These are phyloP conservation scores for Musa itinerans DNA, from an alignment of 176 grass and related monocot species.

Conservation along the genomic window DNA sequence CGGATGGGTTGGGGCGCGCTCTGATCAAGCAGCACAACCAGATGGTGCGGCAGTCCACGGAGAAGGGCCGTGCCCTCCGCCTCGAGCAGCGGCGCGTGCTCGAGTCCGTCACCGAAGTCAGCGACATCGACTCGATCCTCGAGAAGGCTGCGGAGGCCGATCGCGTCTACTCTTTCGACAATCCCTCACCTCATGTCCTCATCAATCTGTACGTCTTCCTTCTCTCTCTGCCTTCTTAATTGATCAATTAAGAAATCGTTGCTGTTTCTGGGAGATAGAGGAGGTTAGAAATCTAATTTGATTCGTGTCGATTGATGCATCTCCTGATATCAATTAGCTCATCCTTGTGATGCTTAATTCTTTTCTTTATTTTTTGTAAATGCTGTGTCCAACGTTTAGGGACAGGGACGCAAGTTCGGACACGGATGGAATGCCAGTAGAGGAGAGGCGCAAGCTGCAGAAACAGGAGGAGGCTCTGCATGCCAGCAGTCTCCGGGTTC, in stretches of 20 bases:
- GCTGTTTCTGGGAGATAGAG: not conserved
- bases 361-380: not conserved
- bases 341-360: not conserved
- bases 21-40: conserved; percentile 67
- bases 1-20: conserved; percentile 51
- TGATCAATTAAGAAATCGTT: not conserved
- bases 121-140: conserved; percentile 76
- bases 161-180: conserved; percentile 21
- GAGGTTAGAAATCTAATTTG: not conserved
- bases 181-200: conserved; percentile 25
- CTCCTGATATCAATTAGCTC: not conserved
- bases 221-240: not conserved
- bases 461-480: conserved; percentile 79
- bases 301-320: not conserved
- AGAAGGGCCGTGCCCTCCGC: conserved; percentile 46
- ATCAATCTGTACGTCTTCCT: conserved; percentile 42
- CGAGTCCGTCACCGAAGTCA: conserved; percentile 73
- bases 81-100: conserved; percentile 39
- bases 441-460: conserved; percentile 40
- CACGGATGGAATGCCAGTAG: conserved; percentile 29
- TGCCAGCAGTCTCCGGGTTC: conserved; percentile 55
- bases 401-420: conserved; percentile 36
- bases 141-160: conserved; percentile 57
- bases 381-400: not conserved
- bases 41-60: conserved; percentile 45